Conservation (phyloP, 805 yeast genomes). For the Candida orba region DNA sequence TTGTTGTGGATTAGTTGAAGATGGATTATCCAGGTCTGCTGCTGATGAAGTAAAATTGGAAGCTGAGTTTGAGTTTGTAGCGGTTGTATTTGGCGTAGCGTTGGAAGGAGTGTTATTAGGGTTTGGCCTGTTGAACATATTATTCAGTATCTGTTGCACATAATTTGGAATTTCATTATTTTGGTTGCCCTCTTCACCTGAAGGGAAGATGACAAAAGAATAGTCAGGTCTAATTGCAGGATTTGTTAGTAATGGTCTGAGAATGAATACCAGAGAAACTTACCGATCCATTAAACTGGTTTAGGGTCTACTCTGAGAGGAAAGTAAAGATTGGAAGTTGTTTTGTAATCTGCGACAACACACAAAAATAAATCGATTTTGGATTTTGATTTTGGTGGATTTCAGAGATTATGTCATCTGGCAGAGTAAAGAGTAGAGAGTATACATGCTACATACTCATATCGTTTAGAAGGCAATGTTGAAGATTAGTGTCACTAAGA, state of each 20-base stretch:
- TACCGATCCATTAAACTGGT: not conserved
- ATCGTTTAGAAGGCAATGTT: not conserved
- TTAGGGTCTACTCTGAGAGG: not conserved
- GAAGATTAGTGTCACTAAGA: not conserved
- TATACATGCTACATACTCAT: no score
- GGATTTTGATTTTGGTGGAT: not conserved
- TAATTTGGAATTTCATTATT: not conserved
- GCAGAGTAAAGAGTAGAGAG: no score
- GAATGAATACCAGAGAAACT: not conserved
- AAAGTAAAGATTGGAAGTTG: not conserved
- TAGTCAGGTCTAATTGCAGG: not conserved
- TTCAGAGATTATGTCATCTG: not conserved
- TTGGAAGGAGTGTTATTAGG: not conserved
- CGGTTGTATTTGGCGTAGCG: not conserved
- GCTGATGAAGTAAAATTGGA: not conserved
- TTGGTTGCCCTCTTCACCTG: constrained; percentile 12
- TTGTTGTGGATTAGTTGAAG: not conserved
- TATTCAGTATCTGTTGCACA: not conserved
- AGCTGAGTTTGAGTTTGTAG: not conserved
- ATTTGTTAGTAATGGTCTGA: not conserved
- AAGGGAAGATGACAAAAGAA: constrained; percentile 17
- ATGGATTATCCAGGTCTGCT: not conserved
- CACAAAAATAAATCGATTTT: not conserved
- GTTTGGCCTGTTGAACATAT: not conserved
- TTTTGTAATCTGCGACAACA: not conserved